phyloP scores from a whole-genome alignment of 805 yeast species.

The Metschnikowia arizonensis region DNA sequence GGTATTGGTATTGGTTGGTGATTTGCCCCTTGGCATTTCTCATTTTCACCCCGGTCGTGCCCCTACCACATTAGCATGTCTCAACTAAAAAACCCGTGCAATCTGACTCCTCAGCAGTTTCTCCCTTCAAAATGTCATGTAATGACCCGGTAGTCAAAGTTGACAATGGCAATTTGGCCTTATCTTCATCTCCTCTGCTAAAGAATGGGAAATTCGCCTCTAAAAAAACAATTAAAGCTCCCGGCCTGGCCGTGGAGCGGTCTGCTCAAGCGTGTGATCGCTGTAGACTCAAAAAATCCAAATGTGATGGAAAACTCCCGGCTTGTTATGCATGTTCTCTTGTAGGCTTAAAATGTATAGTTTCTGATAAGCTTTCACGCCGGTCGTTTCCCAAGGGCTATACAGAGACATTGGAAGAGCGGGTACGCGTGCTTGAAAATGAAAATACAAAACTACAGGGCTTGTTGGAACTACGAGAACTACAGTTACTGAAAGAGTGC shows the following conservation, averaged over 20 bases:
- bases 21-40: too few species aligned
- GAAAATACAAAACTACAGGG: slow-evolving; percentile 71
- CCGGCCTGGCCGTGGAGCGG: slow-evolving; percentile 61
- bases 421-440: slow-evolving; percentile 80
- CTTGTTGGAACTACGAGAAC: slow-evolving; percentile 59
- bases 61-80: too few species aligned
- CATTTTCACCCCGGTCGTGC: too few species aligned
- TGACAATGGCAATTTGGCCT: background rate
- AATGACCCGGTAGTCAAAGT: too few species aligned
- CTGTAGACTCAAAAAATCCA: slow-evolving; percentile 74
- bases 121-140: too few species aligned
- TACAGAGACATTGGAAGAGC: slow-evolving; percentile 83
- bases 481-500: slow-evolving; percentile 44
- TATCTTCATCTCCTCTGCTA: background rate
- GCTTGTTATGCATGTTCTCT: slow-evolving; percentile 73
- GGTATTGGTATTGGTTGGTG: too few species aligned
- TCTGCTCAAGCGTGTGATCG: slow-evolving; percentile 92
- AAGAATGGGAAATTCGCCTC: background rate
- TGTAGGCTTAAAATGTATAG: slow-evolving; percentile 83
- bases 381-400: slow-evolving; percentile 90
- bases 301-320: slow-evolving; percentile 72
- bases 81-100: too few species aligned
- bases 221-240: slow-evolving; percentile 54
- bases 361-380: slow-evolving; percentile 81
- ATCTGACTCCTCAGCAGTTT: too few species aligned